phyloP scores from a whole-genome alignment of 2,329 filamentous ascomycete genomes.

The Epichloe elymi region DNA sequence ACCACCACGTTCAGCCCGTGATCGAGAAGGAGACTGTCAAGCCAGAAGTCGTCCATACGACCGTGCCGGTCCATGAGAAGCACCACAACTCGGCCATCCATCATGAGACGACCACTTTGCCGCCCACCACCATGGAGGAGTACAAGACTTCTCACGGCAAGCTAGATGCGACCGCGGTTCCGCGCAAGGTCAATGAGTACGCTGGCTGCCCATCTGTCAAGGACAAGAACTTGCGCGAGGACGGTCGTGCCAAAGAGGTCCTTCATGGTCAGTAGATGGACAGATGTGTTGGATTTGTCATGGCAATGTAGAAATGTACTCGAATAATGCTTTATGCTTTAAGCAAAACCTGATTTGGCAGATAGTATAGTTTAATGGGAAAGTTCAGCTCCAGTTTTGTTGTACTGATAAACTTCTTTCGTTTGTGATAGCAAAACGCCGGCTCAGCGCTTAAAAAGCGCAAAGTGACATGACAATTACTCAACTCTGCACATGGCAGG shows the following conservation, averaged over 20 bases:
- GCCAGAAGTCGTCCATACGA: slow-evolving; percentile 57
- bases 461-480: too few species aligned
- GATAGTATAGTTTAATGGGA: too few species aligned
- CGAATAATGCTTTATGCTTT: too few species aligned
- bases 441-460: too few species aligned
- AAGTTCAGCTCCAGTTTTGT: too few species aligned
- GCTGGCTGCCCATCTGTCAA: slow-evolving; percentile 42
- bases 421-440: too few species aligned
- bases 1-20: slow-evolving; percentile 58
- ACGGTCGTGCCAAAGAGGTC: background rate
- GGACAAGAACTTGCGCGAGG: slow-evolving; percentile 1
- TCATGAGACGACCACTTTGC: slow-evolving; percentile 51
- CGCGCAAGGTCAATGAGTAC: slow-evolving; percentile 38
- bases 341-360: too few species aligned
- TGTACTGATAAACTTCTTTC: too few species aligned
- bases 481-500: background rate
- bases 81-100: slow-evolving; percentile 55
- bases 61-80: slow-evolving; percentile 57
- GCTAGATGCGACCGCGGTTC: slow-evolving; percentile 39
- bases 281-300: too few species aligned
- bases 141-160: slow-evolving; percentile 37
- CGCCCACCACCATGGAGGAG: slow-evolving; percentile 50
- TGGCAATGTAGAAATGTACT: too few species aligned
- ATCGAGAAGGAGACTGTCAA: slow-evolving; percentile 57
- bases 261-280: background rate